These are phyloP conservation scores for Lycium ferocissimum DNA, from an alignment of 257 asterid genomes.

Conservation along the genomic window DNA sequence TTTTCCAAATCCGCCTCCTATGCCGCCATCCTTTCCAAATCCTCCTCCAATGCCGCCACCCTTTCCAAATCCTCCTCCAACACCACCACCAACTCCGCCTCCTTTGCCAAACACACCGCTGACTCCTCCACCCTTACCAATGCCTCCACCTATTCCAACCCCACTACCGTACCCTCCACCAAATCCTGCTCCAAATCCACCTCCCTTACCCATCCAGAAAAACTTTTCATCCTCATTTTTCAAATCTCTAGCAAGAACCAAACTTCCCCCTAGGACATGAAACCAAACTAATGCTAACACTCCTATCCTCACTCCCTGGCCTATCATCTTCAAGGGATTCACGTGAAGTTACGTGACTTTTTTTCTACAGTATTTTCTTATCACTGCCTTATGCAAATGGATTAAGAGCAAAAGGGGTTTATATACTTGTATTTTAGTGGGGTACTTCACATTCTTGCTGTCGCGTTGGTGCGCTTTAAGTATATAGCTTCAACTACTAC, in stretches of 20 bases:
- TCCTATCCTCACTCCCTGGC: neutral
- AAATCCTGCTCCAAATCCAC: neutral
- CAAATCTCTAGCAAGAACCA: conserved; percentile 26
- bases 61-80: neutral
- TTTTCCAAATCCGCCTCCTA: neutral
- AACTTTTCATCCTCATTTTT: conserved; percentile 29
- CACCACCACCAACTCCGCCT: neutral
- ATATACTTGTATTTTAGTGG: neutral
- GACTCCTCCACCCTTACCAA: neutral
- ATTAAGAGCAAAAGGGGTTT: neutral
- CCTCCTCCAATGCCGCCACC: neutral
- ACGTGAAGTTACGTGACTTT: neutral
- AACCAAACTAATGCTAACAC: conserved; percentile 27
- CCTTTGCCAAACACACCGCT: neutral
- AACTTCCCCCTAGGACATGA: neutral
- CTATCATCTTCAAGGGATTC: conserved; percentile 22
- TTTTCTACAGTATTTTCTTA: neutral
- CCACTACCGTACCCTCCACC: neutral
- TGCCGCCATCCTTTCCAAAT: neutral
- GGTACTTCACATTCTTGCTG: conserved; percentile 10
- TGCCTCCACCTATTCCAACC: conserved; percentile 21
- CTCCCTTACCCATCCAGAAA: conserved; percentile 24
- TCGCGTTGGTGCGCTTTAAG: neutral
- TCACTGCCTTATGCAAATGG: neutral
- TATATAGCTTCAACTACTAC: neutral